Evolutionary conservation across 2,329 filamentous ascomycete species (phyloP), one percentile per base, ranked within the genome.

Genomic region (Uncinocarpus reesii): DNA sequence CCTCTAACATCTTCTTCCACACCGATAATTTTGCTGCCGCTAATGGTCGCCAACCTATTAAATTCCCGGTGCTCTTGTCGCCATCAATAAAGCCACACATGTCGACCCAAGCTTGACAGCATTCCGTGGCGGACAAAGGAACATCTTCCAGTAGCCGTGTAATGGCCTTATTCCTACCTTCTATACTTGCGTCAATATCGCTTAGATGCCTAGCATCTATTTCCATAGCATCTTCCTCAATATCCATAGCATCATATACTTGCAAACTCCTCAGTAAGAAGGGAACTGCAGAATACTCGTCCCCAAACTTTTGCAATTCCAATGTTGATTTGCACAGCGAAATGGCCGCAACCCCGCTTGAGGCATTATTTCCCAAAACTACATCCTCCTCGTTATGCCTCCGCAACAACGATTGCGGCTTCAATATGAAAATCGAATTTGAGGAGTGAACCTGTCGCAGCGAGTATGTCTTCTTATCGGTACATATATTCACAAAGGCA

Each of bases 361-460:
- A 7, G 11, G 26, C 29, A 21, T 21, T 11, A 20, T 23, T 47
- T 13, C 26, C 36, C 15, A n/a, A 31, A 23, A 21, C 23, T 2
- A 15, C 40, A 29, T 54, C 48, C 11, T 58, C 53, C 13, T 48
- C 49, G 1, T 55, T 55, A 7, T 50, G 52, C 53, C 32, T 58
- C 3, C 31, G 29, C 11, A 42, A n/a, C 8, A 18, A 7, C 15
- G 21, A 15, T 54, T 53, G 24, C 3, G 72, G 70, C 42, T 65
- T 65, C 20, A 77, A 65, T 31, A 81, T 59, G 61, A 77, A 76
- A 48, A 82, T 68, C 29, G 76, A 78, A 55, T 83, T 83, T 21
- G 79, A 81, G 13, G 79, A 81, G 56, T 79, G 78, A 45, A 82
- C 78, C 61, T 82, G 78, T 55, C 78, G 77, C 44, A 82, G 64